Conservation (phyloP, 169 alveolate species). For the Condylostoma magnum region DNA sequence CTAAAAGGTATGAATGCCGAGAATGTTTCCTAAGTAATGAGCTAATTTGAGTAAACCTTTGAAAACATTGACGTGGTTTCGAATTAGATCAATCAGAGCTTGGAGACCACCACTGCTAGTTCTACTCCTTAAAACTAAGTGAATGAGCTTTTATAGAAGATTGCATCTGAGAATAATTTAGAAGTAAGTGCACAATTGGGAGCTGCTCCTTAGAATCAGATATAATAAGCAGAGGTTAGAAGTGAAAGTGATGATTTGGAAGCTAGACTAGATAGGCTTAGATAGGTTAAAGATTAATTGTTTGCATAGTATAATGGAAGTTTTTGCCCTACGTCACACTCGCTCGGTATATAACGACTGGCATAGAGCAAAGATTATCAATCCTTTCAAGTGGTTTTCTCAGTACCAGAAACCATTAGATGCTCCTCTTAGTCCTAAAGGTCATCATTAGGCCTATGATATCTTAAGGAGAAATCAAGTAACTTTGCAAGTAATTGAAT, state of each 20-base stretch:
- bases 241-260: too few species aligned
- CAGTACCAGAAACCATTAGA: neutral
- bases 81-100: conserved; percentile 50
- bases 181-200: conserved; percentile 24
- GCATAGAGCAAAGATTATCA: conserved; percentile 11
- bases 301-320: conserved; percentile 24
- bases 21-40: conserved; percentile 58
- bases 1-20: conserved; percentile 48
- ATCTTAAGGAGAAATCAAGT: neutral
- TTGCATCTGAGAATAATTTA: conserved; percentile 35
- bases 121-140: conserved; percentile 63
- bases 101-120: conserved; percentile 47
- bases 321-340: conserved; percentile 39
- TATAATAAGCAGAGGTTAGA: too few species aligned
- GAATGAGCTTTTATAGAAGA: conserved; percentile 35
- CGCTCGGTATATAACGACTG: conserved; percentile 48
- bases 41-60: conserved; percentile 66
- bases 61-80: conserved; percentile 72
- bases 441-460: neutral
- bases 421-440: conserved; percentile 11
- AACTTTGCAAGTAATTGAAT: neutral
- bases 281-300: too few species aligned
- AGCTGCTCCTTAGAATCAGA: too few species aligned
- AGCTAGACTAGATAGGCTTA: too few species aligned
- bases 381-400: conserved; percentile 28